Conservation (phyloP, 306 rosid genomes). For the Notholithocarpus densiflorus region DNA sequence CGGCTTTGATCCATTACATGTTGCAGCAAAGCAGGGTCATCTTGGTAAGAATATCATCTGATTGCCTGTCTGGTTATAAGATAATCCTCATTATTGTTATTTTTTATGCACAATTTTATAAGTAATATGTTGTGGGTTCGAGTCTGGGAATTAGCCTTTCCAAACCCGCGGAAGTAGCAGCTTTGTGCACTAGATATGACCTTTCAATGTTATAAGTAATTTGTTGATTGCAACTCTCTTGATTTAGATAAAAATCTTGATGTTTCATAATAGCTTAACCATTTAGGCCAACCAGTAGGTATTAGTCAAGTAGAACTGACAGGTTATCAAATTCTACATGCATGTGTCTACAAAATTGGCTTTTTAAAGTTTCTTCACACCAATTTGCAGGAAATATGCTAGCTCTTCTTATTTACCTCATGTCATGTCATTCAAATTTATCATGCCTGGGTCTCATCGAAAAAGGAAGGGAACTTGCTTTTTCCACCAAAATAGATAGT, state of each 20-base stretch:
- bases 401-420: background rate
- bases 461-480: background rate
- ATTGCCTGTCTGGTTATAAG: background rate
- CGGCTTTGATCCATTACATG: constrained; percentile 85
- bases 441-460: background rate
- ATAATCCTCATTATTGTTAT: background rate
- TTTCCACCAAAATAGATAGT: background rate
- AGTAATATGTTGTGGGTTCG: too few relatives aligned
- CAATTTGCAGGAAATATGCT: background rate
- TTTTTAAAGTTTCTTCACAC: background rate
- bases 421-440: background rate
- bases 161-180: too few relatives aligned
- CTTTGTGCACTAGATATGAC: too few relatives aligned
- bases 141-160: too few relatives aligned
- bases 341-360: background rate
- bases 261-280: background rate
- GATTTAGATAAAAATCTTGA: background rate
- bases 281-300: background rate
- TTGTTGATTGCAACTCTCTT: background rate
- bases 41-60: constrained; percentile 53
- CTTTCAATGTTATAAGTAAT: background rate
- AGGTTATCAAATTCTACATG: background rate
- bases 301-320: background rate
- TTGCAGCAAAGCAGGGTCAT: constrained; percentile 89
- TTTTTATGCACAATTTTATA: background rate